These are phyloP conservation scores for Mesotaenium endlicherianum DNA, from an alignment of 139 green algal species.

Conservation along the genomic window DNA sequence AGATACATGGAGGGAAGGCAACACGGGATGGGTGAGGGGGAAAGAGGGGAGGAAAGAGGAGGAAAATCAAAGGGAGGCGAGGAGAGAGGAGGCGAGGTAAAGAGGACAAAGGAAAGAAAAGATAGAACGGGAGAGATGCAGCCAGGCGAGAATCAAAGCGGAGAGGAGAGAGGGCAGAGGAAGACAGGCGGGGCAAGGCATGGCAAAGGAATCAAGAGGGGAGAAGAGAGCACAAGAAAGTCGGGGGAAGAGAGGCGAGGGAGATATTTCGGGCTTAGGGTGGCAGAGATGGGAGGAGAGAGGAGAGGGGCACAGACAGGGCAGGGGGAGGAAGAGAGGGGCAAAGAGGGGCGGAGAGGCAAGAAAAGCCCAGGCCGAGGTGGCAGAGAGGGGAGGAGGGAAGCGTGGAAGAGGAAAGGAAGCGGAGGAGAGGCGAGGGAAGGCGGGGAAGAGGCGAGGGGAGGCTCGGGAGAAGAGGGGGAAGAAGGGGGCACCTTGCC, in stretches of 20 bases:
- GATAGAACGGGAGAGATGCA: not conserved
- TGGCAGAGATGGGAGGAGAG: not conserved
- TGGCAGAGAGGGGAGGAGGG: not conserved
- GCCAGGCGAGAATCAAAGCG: not conserved
- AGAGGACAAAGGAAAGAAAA: not conserved
- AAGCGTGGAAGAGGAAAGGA: not conserved
- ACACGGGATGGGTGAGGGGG: not conserved
- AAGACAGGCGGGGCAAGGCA: too few relatives aligned
- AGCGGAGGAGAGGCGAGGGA: not conserved
- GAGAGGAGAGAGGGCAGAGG: too few relatives aligned
- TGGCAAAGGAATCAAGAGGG: too few relatives aligned
- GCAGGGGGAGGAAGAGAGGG: not conserved
- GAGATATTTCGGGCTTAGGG: too few relatives aligned
- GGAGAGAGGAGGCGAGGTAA: not conserved
- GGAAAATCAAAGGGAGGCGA: not conserved
- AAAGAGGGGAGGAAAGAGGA: not conserved
- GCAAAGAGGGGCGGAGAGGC: not conserved
- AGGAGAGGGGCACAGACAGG: not conserved
- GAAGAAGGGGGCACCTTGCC: slow-evolving; percentile 67
- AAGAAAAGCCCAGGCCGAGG: not conserved
- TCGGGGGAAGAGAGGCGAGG: too few relatives aligned
- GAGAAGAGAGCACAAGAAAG: too few relatives aligned
- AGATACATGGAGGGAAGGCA: too few relatives aligned
- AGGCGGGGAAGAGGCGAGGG: not conserved
- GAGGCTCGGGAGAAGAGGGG: not conserved